Evolutionary conservation across 192 early-diverging fungal species (phyloP).

Genomic region (Globomyces pollinis-pini): DNA sequence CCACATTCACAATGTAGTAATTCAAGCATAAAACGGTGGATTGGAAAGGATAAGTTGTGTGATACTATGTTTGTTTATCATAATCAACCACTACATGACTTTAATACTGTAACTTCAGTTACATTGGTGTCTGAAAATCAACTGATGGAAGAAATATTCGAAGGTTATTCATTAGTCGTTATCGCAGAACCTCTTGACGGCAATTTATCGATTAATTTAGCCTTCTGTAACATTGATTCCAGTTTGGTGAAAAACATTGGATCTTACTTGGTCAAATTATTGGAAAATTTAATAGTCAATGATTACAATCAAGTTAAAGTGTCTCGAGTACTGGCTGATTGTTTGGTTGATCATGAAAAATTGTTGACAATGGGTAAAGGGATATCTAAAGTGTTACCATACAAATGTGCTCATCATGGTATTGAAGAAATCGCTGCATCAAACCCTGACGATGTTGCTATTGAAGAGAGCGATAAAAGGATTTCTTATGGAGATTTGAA

Average conservation of each 20-base stretch:
- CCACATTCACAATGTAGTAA: not conserved
- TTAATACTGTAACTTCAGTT: no score
- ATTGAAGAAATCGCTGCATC: slow-evolving; percentile 3
- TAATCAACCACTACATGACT: no score
- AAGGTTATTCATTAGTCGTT: no score
- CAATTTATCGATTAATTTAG: not conserved
- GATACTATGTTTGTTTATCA: no score
- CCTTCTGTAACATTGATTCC: not conserved
- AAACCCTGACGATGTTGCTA: not conserved
- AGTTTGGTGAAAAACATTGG: not conserved
- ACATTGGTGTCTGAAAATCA: no score
- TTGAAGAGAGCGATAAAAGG: not conserved
- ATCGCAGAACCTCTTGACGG: no score
- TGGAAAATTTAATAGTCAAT: not conserved
- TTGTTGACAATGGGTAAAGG: not conserved
- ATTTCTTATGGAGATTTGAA: slow-evolving; percentile 30
- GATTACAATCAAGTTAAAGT: not conserved
- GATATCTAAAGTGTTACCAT: not conserved
- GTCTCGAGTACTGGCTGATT: not conserved
- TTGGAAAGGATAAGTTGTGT: no score
- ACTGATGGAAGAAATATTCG: no score
- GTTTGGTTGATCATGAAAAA: not conserved
- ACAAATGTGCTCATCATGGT: not conserved
- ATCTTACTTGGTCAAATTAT: not conserved
- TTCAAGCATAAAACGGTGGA: not conserved